Percentiles rank a stretch among this genome's conserved stretches.
These are phyloP conservation scores for Coffea eugenioides DNA, from an alignment of 257 asterid species.

Conservation along the genomic window DNA sequence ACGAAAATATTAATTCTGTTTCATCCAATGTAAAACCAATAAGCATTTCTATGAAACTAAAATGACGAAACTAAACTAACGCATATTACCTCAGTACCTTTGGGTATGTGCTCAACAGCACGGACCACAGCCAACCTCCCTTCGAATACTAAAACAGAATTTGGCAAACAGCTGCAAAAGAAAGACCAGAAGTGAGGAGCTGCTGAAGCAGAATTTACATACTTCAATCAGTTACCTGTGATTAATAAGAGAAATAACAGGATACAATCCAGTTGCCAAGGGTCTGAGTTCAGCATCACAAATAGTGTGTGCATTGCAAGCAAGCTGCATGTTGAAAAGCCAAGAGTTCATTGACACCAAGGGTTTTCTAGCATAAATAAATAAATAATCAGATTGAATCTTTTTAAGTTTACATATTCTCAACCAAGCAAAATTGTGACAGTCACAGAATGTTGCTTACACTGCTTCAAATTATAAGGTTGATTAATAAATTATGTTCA, in stretches of 20 bases:
- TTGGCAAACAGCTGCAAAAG: slow-evolving; percentile 75
- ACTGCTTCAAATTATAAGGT: background rate
- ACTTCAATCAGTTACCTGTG: slow-evolving; percentile 62
- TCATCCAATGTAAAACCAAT: background rate
- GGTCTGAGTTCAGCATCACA: slow-evolving; percentile 92
- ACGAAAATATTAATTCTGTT: background rate
- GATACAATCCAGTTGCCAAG: slow-evolving; percentile 86
- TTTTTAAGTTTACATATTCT: background rate
- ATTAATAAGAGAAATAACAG: slow-evolving; percentile 81
- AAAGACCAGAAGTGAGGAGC: slow-evolving; percentile 26
- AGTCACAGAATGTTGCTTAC: background rate
- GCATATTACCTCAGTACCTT: slow-evolving; percentile 84
- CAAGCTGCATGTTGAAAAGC: slow-evolving; percentile 48
- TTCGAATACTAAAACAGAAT: slow-evolving; percentile 81
- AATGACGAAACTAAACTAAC: background rate
- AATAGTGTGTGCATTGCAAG: slow-evolving; percentile 97
- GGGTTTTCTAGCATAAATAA: background rate
- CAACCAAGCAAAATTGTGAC: background rate
- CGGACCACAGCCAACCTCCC: slow-evolving; percentile 78
- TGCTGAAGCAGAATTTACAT: slow-evolving; percentile 14
- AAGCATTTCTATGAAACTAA: background rate
- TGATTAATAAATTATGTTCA: background rate
- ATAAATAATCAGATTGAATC: background rate
- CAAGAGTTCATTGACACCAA: background rate
- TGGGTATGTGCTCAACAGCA: slow-evolving; percentile 64